Percentiles rank a stretch among this genome's conserved stretches.
These are phyloP conservation scores for Atkinsonella hypoxylon DNA, from an alignment of 2,329 filamentous ascomycete species.

Conservation along the genomic window DNA sequence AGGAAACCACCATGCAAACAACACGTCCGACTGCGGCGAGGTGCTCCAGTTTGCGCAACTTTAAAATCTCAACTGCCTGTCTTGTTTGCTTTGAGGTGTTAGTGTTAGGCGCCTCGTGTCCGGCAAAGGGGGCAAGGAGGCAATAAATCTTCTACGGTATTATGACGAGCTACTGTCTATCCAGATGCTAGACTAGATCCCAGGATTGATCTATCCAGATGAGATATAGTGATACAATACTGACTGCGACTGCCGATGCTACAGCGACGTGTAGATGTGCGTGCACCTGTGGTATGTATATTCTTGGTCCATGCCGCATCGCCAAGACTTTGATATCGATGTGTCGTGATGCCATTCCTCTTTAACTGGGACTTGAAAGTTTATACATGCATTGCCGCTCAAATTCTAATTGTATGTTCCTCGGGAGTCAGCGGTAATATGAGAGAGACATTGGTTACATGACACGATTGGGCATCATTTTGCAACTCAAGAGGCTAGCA, in stretches of 20 bases:
- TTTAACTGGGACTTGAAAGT: background rate
- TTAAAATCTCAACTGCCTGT: background rate
- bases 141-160: background rate
- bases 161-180: background rate
- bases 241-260: background rate
- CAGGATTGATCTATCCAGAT: background rate
- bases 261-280: background rate
- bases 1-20: constrained; percentile 2
- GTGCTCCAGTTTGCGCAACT: background rate
- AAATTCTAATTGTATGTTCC: no score
- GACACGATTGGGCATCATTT: background rate
- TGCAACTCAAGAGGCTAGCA: background rate
- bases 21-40: constrained; percentile 1
- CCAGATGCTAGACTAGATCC: background rate
- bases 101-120: background rate
- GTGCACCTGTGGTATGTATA: no score
- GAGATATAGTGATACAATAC: background rate
- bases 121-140: background rate
- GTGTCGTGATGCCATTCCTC: no score
- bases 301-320: no score
- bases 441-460: background rate
- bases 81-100: background rate
- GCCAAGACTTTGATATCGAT: no score
- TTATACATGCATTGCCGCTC: background rate
- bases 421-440: background rate